Base-by-base conservation (phyloP, 2,329 filamentous ascomycete genomes). In the Sporothrix dimorphospora region DNA sequence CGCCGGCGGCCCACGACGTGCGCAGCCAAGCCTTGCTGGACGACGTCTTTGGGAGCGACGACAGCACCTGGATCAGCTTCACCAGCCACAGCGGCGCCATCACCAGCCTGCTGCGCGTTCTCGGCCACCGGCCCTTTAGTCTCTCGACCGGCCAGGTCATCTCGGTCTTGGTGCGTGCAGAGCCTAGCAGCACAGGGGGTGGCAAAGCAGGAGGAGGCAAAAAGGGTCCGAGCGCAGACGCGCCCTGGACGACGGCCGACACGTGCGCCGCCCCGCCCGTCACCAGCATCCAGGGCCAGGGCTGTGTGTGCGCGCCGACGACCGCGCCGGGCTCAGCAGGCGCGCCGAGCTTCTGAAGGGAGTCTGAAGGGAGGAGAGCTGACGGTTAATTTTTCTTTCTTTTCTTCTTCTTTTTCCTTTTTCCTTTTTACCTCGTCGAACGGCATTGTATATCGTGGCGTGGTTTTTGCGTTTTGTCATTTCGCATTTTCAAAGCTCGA, bases 101-200 rank as follows among this genome's bases (percentile, higher is more conserved):
- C 75, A 77, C 77, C 12, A 83, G 81, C 70, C 79, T 89, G 30
- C 68, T 75, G 67, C 61, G 66, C 55, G 75, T 74, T 12, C 71
- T 76, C 24, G 85, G 86, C 68, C 91, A 93, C 76, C 85, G 86
- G n/a, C 75, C 80, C 2, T 93, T 92, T 78, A 79, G 81, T 2
- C 81, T 93, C 14, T 83, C 82, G n/a, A 93, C 91, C 0, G 91
- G 91, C 9, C 86, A 89, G 72, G 86, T 91, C 8, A 90, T 93
- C 38, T 90, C 91, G 0, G 89, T 91, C 2, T 83, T 93, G 1
- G 86, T 93, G 45, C 88, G 87, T 79, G 89, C 87, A 0, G 75
- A 85, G 82, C 57, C 72, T 82, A 21, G 34, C 14, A 12, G 27
- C 14, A 34, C 11, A 61, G 57, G 16, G 57, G 34, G 30, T 34